Base-by-base conservation (phyloP, 768 basidiomycete species). In the Suillus tomentosus region DNA sequence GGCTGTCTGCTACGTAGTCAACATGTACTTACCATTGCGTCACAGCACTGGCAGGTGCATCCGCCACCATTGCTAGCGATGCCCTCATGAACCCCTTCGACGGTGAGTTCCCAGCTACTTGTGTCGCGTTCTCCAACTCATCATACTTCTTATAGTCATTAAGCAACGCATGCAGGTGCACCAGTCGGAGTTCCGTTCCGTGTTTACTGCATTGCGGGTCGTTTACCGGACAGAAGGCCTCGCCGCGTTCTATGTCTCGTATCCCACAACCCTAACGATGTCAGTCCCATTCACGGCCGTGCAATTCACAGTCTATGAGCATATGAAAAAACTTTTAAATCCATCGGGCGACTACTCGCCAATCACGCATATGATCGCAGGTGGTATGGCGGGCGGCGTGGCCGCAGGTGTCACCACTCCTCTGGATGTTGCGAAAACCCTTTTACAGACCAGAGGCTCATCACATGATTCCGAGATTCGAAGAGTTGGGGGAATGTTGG, bases 51-150 rank as follows among this genome's bases (percentile, higher is more conserved):
- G 97, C 97, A 37, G 97, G 97, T 66, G 97, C 95, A 53, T 86
- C 90, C 0, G 97, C 96, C 0, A 98, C 97, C 11, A 92, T 96
- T 67, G 92, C 95, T 3, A 92, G 90, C 64, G 97, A 99, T 79
- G 97, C 97, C 3, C 81, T 99, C 62, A 99, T 99, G 97, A 99
- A 99, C 76, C 97, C 97, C 3, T 99, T 99, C 73, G 97, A 99
- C 79, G 96, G 96, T 97, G 76, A 74, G 87, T 76, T 14, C 60
- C 11, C 27, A 34, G 63, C 48, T 54, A 27, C 58, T 48, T 13
- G 43, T 53, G 53, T 39, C 39, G 57, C 54, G 48, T 43, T 59
- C 45, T 47, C 40, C 59, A 57, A 64, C 66, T 65, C 62, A 65
- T 66, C 61, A 50, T 61, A 62, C 31, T 36, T 64, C 67, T 65